Conservation (phyloP, 495 filamentous ascomycete genomes). For the Penicillium steckii region DNA sequence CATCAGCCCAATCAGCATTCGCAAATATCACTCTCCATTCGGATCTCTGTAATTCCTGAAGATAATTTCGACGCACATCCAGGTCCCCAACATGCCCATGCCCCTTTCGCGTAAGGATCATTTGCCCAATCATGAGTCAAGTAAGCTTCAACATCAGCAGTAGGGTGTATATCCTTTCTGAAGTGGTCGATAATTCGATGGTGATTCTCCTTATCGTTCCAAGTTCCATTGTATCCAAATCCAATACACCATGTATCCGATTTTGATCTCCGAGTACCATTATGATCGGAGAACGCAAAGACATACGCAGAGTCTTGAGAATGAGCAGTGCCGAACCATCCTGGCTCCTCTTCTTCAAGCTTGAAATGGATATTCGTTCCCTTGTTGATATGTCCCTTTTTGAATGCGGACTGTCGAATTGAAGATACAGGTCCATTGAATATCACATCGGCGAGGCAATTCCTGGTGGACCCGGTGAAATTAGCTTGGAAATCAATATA, state of each 20-base stretch:
- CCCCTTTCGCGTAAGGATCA: constrained; percentile 26
- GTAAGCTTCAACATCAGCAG: constrained; percentile 14
- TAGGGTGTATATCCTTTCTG: neutral
- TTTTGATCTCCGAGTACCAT: constrained; percentile 13
- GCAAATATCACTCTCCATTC: constrained; percentile 29
- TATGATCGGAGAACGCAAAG: constrained; percentile 24
- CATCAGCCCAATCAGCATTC: constrained; percentile 31
- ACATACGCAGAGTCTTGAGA: constrained; percentile 10
- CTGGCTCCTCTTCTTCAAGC: constrained; percentile 6
- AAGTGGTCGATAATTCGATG: neutral
- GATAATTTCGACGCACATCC: constrained; percentile 11
- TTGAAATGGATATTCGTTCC: constrained; percentile 28
- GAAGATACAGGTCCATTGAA: constrained; percentile 11
- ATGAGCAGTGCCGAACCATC: constrained; percentile 7
- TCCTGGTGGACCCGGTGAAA: neutral
- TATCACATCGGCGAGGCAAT: neutral
- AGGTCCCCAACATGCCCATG: constrained; percentile 25
- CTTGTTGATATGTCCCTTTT: constrained; percentile 24
- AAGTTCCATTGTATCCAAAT: neutral
- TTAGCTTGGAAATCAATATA: too few relatives aligned
- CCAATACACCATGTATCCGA: neutral
- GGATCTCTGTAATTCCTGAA: constrained; percentile 16
- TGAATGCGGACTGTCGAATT: constrained; percentile 15
- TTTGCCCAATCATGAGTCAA: constrained; percentile 30
- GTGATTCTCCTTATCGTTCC: neutral